Percentiles rank a stretch among this genome's conserved stretches.
phyloP scores from a whole-genome alignment of 2,329 filamentous ascomycete genomes.

The Exophiala bonariae region DNA sequence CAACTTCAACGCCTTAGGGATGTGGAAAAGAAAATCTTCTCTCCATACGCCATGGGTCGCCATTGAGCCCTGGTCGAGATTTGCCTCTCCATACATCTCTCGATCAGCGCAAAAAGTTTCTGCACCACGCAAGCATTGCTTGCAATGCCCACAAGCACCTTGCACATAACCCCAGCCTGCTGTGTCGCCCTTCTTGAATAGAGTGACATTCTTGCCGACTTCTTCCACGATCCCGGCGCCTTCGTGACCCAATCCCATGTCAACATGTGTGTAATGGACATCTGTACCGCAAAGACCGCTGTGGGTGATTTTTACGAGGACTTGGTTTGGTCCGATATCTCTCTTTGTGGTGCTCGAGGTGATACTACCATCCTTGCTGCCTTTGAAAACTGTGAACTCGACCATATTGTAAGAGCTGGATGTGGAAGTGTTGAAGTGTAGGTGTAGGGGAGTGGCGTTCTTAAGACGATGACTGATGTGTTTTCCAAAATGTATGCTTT shows the following conservation, averaged over 20 bases:
- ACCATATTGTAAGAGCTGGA: too few species aligned
- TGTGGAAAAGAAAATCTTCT: slow-evolving; percentile 39
- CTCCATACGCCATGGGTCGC: slow-evolving; percentile 40
- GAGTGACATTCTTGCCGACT: slow-evolving; percentile 30
- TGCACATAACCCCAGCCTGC: slow-evolving; percentile 45
- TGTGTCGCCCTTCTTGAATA: slow-evolving; percentile 39
- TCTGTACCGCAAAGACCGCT: slow-evolving; percentile 68
- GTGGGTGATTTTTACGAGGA: slow-evolving; percentile 64
- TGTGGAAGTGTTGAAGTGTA: too few species aligned
- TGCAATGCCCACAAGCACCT: slow-evolving; percentile 39
- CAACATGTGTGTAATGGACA: slow-evolving; percentile 29
- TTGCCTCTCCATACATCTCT: slow-evolving; percentile 36
- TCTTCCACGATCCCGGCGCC: slow-evolving; percentile 27
- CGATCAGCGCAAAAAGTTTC: slow-evolving; percentile 34
- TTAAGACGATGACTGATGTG: too few species aligned
- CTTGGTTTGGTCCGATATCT: slow-evolving; percentile 52
- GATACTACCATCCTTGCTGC: slow-evolving; percentile 58
- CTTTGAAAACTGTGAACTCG: slow-evolving; percentile 65
- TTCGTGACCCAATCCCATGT: slow-evolving; percentile 30
- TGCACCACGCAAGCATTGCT: slow-evolving; percentile 30
- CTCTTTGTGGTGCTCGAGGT: slow-evolving; percentile 50
- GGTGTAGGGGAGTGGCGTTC: too few species aligned
- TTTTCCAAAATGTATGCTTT: too few species aligned
- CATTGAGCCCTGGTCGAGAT: slow-evolving; percentile 41
- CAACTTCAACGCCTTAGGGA: slow-evolving; percentile 27